A percentile compares a stretch with the other conserved stretches of the same genome.
phyloP scores from a whole-genome alignment of 805 yeast species.

The Myxozyma neotropica region DNA sequence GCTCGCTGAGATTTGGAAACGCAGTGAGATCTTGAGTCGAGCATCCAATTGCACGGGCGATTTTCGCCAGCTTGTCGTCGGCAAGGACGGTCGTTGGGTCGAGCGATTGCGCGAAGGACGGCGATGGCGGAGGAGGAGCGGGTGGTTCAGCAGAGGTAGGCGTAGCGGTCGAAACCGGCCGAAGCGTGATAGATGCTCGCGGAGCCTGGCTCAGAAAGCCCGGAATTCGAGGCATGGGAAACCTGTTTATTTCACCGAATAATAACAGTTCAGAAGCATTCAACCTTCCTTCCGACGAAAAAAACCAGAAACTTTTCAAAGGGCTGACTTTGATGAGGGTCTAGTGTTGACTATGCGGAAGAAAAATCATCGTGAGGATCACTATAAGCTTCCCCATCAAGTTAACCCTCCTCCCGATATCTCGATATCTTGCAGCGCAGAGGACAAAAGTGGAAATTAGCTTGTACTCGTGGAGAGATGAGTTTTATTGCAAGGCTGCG shows the following conservation, averaged over 20 bases:
- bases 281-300: too few relatives aligned
- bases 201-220: background rate
- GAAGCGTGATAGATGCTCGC: background rate
- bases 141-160: background rate
- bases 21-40: conserved; percentile 20
- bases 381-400: too few relatives aligned
- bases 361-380: too few relatives aligned
- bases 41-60: conserved; percentile 30
- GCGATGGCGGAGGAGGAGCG: background rate
- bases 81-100: background rate
- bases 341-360: too few relatives aligned
- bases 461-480: too few relatives aligned
- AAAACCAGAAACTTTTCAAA: too few relatives aligned
- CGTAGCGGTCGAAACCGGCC: conserved; percentile 4
- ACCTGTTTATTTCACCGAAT: background rate
- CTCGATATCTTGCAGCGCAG: too few relatives aligned
- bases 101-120: conserved; percentile 3
- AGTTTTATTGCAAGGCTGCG: background rate
- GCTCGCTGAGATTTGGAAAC: conserved; percentile 7
- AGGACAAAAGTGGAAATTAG: too few relatives aligned
- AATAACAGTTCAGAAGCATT: background rate
- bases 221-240: conserved; percentile 15
- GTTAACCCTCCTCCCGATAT: too few relatives aligned
- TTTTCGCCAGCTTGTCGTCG: background rate
- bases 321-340: too few relatives aligned